Conservation (phyloP, 2,329 filamentous ascomycete species). For the Aspergillus vadensis region DNA sequence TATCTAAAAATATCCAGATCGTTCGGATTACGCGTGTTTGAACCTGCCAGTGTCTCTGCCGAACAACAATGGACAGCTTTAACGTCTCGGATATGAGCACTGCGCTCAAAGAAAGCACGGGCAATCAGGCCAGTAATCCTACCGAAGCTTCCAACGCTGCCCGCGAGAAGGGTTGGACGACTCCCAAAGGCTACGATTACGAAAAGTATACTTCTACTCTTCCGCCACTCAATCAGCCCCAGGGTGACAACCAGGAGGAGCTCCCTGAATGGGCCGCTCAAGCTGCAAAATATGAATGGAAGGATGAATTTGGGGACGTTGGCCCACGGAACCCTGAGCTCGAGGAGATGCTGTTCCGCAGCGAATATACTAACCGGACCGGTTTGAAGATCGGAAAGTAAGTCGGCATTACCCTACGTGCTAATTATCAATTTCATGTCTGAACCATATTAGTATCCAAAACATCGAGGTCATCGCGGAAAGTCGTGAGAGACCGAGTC, state of each 20-base stretch:
- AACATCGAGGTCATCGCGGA: slow-evolving; percentile 55
- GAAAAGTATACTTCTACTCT: slow-evolving; percentile 28
- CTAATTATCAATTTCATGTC: background rate
- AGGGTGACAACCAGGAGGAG: slow-evolving; percentile 24
- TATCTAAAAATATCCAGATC: background rate
- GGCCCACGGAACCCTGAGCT: slow-evolving; percentile 71
- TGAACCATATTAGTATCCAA: slow-evolving; percentile 39
- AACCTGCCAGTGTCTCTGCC: background rate
- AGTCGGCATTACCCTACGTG: slow-evolving; percentile 30
- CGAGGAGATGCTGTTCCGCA: slow-evolving; percentile 73
- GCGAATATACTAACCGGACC: slow-evolving; percentile 51
- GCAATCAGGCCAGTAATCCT: slow-evolving; percentile 25
- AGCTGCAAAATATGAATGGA: slow-evolving; percentile 77
- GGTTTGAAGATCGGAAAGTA: slow-evolving; percentile 68
- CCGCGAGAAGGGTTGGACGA: slow-evolving; percentile 43
- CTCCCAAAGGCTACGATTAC: slow-evolving; percentile 43
- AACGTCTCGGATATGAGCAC: slow-evolving; percentile 24
- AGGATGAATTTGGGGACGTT: slow-evolving; percentile 82
- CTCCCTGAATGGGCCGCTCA: slow-evolving; percentile 55
- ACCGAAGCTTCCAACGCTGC: slow-evolving; percentile 34
- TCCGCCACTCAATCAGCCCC: slow-evolving; percentile 17
- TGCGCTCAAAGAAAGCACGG: slow-evolving; percentile 25
- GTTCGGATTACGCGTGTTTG: background rate
- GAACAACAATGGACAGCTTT: slow-evolving; percentile 24
- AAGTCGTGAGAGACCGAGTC: slow-evolving; percentile 49